Evolutionary conservation across 306 rosid species (phyloP).

Genomic region (Purshia tridentata): DNA sequence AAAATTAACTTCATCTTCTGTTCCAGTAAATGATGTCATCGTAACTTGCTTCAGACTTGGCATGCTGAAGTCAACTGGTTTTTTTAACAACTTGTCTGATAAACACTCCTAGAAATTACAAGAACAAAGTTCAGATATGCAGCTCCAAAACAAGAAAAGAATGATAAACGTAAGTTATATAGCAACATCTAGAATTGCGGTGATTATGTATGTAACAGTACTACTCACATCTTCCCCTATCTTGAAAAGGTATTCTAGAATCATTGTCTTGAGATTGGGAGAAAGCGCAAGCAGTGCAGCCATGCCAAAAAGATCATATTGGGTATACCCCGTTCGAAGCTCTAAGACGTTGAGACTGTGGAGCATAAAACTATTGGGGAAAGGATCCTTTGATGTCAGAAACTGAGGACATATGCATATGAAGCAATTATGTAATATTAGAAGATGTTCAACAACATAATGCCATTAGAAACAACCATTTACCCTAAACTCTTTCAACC

Average conservation of each 20-base stretch:
- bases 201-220: neutral
- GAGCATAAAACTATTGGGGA: constrained; percentile 5
- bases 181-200: constrained; percentile 1
- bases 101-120: neutral
- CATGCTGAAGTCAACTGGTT: constrained; percentile 1
- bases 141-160: neutral
- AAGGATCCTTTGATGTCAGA: constrained; percentile 6
- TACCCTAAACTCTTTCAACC: neutral
- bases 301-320: constrained; percentile 15
- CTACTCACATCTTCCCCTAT: constrained; percentile 15
- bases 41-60: constrained; percentile 23
- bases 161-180: no score
- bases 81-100: constrained; percentile 6
- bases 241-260: neutral
- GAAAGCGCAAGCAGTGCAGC: constrained; percentile 18
- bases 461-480: neutral
- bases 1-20: constrained; percentile 7
- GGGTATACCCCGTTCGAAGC: constrained; percentile 12
- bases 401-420: neutral
- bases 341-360: constrained; percentile 7
- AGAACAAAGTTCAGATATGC: neutral
- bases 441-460: neutral
- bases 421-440: neutral
- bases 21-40: neutral
- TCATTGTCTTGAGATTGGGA: constrained; percentile 10